These are phyloP conservation scores for Raphanus raphanistrum DNA, from an alignment of 345 rosid species.

Conservation along the genomic window DNA sequence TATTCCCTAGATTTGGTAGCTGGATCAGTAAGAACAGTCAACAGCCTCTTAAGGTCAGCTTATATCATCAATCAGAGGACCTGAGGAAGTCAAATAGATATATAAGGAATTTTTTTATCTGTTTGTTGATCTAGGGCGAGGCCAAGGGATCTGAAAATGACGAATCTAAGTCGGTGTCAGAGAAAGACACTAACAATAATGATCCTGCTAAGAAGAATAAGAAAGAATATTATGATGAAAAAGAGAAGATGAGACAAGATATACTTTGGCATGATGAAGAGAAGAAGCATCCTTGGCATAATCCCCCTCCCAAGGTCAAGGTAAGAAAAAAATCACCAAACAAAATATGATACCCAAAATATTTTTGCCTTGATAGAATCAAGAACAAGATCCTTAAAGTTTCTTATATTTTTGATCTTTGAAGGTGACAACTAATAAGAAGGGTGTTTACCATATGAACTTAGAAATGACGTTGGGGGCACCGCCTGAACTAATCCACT, in stretches of 20 bases:
- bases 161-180: not conserved
- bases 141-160: not conserved
- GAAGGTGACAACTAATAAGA: not conserved
- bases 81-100: not conserved
- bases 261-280: not conserved
- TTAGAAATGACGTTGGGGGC: conserved; percentile 3
- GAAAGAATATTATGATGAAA: not conserved
- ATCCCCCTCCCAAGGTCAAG: not conserved
- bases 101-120: not conserved
- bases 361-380: not conserved
- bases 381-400: not conserved
- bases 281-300: not conserved
- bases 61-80: not conserved
- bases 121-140: not conserved
- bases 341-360: not conserved
- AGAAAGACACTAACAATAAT: not conserved
- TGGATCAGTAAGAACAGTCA: conserved; percentile 1
- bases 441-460: not conserved
- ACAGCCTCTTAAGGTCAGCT: conserved; percentile 4
- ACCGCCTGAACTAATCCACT: not conserved
- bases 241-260: not conserved
- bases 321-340: not conserved
- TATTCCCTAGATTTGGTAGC: not conserved
- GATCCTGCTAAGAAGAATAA: not conserved
- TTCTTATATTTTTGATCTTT: not conserved